Conservation (phyloP, 352 stramenopile genomes). For the Globisporangium perplexum region DNA sequence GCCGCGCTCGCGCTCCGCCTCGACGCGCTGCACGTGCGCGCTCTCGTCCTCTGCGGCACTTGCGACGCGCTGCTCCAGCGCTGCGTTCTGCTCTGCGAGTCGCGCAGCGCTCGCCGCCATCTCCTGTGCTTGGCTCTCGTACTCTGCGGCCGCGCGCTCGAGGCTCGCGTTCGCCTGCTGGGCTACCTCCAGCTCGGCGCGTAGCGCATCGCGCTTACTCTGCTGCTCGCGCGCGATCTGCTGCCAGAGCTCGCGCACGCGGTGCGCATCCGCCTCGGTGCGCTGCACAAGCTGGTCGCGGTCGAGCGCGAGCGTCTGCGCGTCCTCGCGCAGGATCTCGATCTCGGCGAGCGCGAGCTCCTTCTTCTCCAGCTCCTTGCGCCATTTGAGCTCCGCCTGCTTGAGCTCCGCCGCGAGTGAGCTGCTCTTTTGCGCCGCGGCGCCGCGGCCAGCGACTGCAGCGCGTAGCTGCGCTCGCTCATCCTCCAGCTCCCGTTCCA, state of each 20-base stretch:
- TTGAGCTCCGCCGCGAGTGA: conserved; percentile 41
- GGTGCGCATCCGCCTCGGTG: conserved; percentile 65
- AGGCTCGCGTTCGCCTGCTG: conserved; percentile 18
- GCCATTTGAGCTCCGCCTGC: conserved; percentile 47
- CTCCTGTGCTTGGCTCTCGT: conserved; percentile 24
- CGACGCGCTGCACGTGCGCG: conserved; percentile 24
- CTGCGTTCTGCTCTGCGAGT: conserved; percentile 29
- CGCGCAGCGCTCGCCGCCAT: conserved; percentile 27
- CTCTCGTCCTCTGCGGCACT: conserved; percentile 26
- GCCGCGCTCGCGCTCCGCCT: conserved; percentile 31
- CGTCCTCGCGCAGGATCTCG: conserved; percentile 41
- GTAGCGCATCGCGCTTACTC: conserved; percentile 37
- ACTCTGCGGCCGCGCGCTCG: conserved; percentile 19
- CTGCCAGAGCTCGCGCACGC: conserved; percentile 72
- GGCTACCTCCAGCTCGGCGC: conserved; percentile 32
- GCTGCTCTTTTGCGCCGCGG: conserved; percentile 49
- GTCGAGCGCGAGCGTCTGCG: conserved; percentile 32
- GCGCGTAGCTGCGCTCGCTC: conserved; percentile 47
- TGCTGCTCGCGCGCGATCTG: conserved; percentile 72
- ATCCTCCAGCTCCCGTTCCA: conserved; percentile 63
- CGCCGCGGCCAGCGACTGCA: conserved; percentile 40
- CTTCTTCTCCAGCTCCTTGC: conserved; percentile 60
- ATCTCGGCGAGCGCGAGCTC: conserved; percentile 44
- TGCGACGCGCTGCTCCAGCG: conserved; percentile 33
- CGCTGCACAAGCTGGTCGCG: conserved; percentile 55